Evolutionary conservation across 1,139 yeast genomes (phyloP), one percentile per base, ranked within the genome.

Genomic region (Yamadazyma diddensiae): DNA sequence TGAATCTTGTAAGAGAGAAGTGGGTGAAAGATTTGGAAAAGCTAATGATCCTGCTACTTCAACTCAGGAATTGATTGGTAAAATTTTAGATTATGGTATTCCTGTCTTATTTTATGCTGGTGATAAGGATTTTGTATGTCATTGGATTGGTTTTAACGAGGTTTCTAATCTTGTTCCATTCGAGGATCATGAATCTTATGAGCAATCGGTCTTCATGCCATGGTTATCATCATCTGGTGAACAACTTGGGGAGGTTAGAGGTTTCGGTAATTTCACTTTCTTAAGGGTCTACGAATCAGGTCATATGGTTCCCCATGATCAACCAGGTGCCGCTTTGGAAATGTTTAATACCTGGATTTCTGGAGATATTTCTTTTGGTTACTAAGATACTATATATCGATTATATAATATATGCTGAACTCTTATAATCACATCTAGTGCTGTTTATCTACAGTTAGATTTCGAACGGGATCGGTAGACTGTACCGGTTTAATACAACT

Each of bases 221-320:
- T 73, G 78, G 78, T 36, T 42, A 17, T 34, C 44, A 3, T 5
- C 9, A 10, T 56, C 57, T 29, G 73, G 73, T 19, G 64, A 71
- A 52, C 55, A 62, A 41, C 80, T 79, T 3, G 87, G 86, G 41
- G 70, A 73, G 39, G 77, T 74, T 16, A 78, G 79, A 55, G 68
- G 70, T 46, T 65, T 56, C 44, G 70, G 71, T 18, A 62, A 70
- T 31, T 71, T 80, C 43, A 76, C 85, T 3, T 80, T 76, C 59
- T 61, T 79, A 50, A 69, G 85, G 53, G 66, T 80, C 6, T 79
- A 65, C 46, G 79, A 73, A 43, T 85, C 82, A 36, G 86, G 86
- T 14, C 87, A 80, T 56, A 79, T 80, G 86, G 85, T 79, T 40
- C 95, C 95, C 16, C 79, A 63, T 48, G 86, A 87, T 56, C 92